phyloP scores from a whole-genome alignment of 345 rosid genomes.

The Citrus mangshanensis region DNA sequence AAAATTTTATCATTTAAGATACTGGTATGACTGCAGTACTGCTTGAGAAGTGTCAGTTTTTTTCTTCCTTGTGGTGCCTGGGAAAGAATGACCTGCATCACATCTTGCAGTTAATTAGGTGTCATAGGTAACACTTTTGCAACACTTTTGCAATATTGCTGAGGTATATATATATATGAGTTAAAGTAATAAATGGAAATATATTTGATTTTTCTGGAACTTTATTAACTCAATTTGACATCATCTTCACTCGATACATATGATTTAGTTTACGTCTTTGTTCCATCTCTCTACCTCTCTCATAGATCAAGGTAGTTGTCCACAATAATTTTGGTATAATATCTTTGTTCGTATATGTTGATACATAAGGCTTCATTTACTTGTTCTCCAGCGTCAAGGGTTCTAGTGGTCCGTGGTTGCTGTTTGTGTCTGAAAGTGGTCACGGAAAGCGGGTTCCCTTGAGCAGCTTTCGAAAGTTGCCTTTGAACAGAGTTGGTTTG shows the following conservation, averaged over 20 bases:
- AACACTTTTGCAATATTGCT: background rate
- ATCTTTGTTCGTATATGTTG: background rate
- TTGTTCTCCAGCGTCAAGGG: conserved; percentile 35
- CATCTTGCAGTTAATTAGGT: background rate
- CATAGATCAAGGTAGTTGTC: background rate
- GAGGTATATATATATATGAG: background rate
- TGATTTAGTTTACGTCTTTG: background rate
- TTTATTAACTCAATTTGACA: background rate
- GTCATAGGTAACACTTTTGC: background rate
- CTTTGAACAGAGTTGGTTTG: conserved; percentile 77
- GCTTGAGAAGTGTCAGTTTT: background rate
- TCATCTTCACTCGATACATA: background rate
- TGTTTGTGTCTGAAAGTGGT: conserved; percentile 86
- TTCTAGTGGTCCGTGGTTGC: conserved; percentile 75
- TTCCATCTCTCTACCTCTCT: background rate
- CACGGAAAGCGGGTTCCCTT: conserved; percentile 92
- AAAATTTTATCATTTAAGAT: background rate
- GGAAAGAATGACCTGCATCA: background rate
- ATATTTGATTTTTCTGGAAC: background rate
- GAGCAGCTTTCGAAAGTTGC: conserved; percentile 56
- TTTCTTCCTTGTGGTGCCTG: background rate
- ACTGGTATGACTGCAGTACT: background rate
- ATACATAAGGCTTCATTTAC: background rate
- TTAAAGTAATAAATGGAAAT: background rate
- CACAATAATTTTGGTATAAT: background rate